Base-by-base conservation (phyloP, 495 filamentous ascomycete genomes). In the Lichenothelia convexa region DNA sequence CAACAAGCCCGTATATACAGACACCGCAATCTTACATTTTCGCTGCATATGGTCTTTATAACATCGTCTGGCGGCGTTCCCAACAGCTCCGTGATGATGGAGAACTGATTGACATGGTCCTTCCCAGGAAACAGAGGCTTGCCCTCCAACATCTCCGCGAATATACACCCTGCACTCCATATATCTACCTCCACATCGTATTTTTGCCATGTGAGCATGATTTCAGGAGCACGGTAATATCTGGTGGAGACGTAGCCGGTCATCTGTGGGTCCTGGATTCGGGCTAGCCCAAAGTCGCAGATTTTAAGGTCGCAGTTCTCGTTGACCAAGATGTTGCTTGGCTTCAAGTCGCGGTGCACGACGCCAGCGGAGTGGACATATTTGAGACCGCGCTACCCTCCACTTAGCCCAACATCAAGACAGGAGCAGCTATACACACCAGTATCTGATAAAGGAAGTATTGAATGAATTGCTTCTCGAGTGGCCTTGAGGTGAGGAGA, bases 151-250 rank as follows among this genome's bases (percentile, higher is more conserved):
- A 97, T 97, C 59, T 97, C 89, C 32, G 89, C 89, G 51, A 97
- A 97, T 49, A 97, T 97, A 60, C 89, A 97, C 38, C 87, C 89
- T 7, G 91, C 87, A 52, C 87, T 94, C 89, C 89, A 97, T 50
- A 97, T 93, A 57, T 97, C 89, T 34, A 97, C 89, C 64, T 95
- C 91, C 30, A 94, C 82, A 49, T 97, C 89, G 60, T 97, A 97
- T 61, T 95, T 97, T 58, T 97, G 89, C 89, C 89, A 97, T 30
- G 89, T 97, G 49, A 97, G 83, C 89, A 97, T 97, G 54, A 97
- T 97, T 60, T 97, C 89, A 12, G 89, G 89, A 3, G 89, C 89
- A 34, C 89, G 78, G 63, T 97, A 97, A 67, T 97, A 97, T 63
- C 89, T 69, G 35, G 89, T 97, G 33, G 89, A 97, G 29, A 97